Evolutionary conservation across 177 flowering plant species (phyloP).

Genomic region (Vitis hybrid): DNA sequence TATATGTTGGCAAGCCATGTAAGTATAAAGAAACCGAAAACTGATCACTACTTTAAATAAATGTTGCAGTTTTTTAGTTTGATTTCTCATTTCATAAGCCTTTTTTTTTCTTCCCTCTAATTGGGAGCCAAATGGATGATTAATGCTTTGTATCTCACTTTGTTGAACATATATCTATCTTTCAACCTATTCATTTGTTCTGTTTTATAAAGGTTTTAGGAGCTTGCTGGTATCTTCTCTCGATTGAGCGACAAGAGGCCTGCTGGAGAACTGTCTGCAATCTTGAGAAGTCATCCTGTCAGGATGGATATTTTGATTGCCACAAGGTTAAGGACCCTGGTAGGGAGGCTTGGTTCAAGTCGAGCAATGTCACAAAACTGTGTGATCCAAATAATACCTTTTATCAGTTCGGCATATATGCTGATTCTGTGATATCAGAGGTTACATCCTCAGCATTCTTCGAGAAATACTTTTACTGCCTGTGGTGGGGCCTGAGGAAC

Average conservation of each 20-base stretch:
- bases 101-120: too few relatives aligned
- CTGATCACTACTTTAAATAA: too few relatives aligned
- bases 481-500: conserved; percentile 72
- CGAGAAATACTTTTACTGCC: conserved; percentile 65
- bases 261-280: conserved; percentile 59
- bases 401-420: conserved; percentile 63
- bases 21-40: conserved; percentile 18
- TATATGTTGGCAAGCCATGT: conserved; percentile 89
- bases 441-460: conserved; percentile 48
- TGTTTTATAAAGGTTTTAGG: conserved; percentile 49
- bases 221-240: conserved; percentile 67
- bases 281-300: conserved; percentile 34
- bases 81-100: too few relatives aligned
- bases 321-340: conserved; percentile 15
- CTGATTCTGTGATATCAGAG: conserved; percentile 37
- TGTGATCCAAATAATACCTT: conserved; percentile 35
- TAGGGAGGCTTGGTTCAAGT: conserved; percentile 41
- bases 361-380: conserved; percentile 42
- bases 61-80: too few relatives aligned
- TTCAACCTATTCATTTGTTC: background rate
- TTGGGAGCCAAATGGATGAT: too few relatives aligned
- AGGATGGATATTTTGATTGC: conserved; percentile 47
- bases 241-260: conserved; percentile 59
- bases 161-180: background rate
- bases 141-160: too few relatives aligned